Base-by-base conservation (phyloP, 176 grass and related monocot genomes). In the Raddia guianensis region DNA sequence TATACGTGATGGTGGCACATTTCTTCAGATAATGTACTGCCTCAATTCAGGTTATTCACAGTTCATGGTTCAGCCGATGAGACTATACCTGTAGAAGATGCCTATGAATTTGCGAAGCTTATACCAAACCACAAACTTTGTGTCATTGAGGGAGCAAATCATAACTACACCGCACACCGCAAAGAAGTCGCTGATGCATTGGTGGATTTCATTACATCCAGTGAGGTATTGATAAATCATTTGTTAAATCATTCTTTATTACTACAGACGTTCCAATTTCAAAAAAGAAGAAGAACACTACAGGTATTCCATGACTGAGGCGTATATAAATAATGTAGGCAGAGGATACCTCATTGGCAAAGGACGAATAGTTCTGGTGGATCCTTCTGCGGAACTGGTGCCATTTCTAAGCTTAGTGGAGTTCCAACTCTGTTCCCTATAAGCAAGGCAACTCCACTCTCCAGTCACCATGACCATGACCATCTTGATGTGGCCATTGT, bases 61-160 rank as follows among this genome's bases (percentile, higher is more conserved):
- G 69, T 89, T 77, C 90, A 92, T 73, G 90, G 90, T 70, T 89
- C 86, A 72, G 64, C 82, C 61, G 86, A 92, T 68, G 80, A 92
- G 79, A 73, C 67, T 72, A 80, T 92, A 84, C 86, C 90, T 3
- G 69, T 76, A 60, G 73, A 83, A 82, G 90, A 92, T 67, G 86
- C 90, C 9, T 66, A 74, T 12, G 78, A 89, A 52, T 92, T 86
- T 74, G 86, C 86, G 2, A 83, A 92, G 61, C 51, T 71, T 70
- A 89, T 92, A 68, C 74, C 79, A 2, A 88, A 88, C 66, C 90
- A 92, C 82, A 89, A 92, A 33, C 32, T 86, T 70, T 55, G 73
- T 55, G 57, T 92, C 72, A 49, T 92, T 49, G 81, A 92, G 66
- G 86, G 86, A 70, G 86, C 86, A 83, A 83, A 89, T 76, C 90